Percentiles rank a stretch among this genome's conserved stretches.
Conservation (phyloP, 2,329 filamentous ascomycete genomes). For the Hypoxylon sp. region DNA sequence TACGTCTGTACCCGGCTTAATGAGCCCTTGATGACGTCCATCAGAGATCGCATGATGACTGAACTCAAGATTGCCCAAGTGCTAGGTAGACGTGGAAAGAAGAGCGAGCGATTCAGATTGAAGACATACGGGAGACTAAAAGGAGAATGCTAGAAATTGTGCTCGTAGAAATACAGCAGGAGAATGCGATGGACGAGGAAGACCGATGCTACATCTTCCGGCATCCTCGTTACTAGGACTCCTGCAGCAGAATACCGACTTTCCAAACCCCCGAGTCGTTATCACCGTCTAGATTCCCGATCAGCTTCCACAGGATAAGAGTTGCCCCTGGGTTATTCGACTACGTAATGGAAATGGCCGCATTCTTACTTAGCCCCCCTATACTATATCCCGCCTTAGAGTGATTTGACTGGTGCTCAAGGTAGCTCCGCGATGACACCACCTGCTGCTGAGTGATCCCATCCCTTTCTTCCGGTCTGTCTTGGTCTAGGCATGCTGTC, state of each 20-base stretch:
- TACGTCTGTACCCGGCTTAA: constrained; percentile 1
- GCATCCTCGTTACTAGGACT: not conserved
- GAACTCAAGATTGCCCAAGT: not conserved
- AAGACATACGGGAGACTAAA: not conserved
- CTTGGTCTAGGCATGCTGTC: not conserved
- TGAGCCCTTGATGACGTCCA: constrained; percentile 1
- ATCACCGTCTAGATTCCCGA: not conserved
- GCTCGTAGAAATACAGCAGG: constrained; percentile 1
- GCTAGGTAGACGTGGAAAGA: not conserved
- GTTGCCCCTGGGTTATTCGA: not conserved
- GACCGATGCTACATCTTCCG: not conserved
- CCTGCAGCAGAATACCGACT: not conserved
- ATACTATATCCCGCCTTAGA: not conserved
- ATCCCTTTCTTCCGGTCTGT: not conserved
- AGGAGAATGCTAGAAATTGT: not conserved
- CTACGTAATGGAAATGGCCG: not conserved
- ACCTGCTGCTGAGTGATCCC: not conserved
- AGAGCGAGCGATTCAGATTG: not conserved
- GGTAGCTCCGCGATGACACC: not conserved
- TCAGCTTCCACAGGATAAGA: not conserved
- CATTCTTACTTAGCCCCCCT: not conserved
- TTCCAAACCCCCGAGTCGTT: not conserved
- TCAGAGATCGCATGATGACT: constrained; percentile 1
- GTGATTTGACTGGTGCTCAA: no score
- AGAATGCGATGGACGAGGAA: not conserved